Percentiles rank a stretch among this genome's conserved stretches.
These are phyloP conservation scores for Pyricularia grisea DNA, from an alignment of 2,329 filamentous ascomycete species.

Conservation along the genomic window DNA sequence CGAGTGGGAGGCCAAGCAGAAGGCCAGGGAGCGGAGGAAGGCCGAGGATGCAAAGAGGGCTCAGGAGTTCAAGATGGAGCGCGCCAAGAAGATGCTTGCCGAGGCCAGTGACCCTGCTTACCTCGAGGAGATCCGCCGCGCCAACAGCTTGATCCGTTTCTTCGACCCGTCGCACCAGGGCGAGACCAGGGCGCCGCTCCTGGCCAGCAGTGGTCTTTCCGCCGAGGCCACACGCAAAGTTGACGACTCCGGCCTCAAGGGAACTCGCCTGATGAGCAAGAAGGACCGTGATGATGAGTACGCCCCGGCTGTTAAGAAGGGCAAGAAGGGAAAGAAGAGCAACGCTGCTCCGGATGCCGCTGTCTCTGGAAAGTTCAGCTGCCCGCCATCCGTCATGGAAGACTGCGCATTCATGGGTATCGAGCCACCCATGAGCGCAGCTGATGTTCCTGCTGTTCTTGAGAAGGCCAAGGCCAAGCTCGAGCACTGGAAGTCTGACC, in stretches of 20 bases:
- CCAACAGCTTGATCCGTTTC: constrained; percentile 80
- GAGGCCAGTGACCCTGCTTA: constrained; percentile 83
- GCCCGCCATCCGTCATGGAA: constrained; percentile 85
- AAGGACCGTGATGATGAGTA: constrained; percentile 82
- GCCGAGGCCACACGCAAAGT: constrained; percentile 76
- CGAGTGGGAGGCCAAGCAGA: constrained; percentile 74
- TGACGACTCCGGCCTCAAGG: constrained; percentile 76
- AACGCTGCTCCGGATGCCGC: constrained; percentile 36
- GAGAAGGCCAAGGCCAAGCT: constrained; percentile 94
- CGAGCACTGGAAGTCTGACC: constrained; percentile 82
- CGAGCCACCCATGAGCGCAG: constrained; percentile 77
- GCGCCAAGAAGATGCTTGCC: constrained; percentile 66
- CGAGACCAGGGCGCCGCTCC: constrained; percentile 56
- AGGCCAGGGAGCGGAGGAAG: constrained; percentile 67
- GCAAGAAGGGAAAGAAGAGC: constrained; percentile 79
- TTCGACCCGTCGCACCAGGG: constrained; percentile 67
- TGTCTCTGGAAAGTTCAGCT: constrained; percentile 57
- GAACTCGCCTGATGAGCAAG: constrained; percentile 75
- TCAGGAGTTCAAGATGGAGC: constrained; percentile 65
- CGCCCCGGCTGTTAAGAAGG: constrained; percentile 72
- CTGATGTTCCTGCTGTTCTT: constrained; percentile 67
- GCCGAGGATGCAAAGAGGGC: constrained; percentile 68
- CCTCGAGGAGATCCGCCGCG: constrained; percentile 83
- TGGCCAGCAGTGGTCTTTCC: constrained; percentile 59
- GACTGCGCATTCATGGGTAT: constrained; percentile 78